phyloP scores from a whole-genome alignment of 139 green algal species.

The Chlamydomonas eustigma region DNA sequence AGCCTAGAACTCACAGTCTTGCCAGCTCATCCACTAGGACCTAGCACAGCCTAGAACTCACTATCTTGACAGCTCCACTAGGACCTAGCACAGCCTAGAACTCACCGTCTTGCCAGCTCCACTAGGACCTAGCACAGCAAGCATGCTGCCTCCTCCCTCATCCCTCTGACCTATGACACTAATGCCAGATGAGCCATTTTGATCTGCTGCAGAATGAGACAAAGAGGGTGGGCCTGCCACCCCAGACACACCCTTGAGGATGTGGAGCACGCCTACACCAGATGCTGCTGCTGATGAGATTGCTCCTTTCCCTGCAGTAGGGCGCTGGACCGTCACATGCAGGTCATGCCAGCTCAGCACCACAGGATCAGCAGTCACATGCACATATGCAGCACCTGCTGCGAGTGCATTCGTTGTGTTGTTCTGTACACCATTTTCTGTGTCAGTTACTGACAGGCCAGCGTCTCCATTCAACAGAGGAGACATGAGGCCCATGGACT shows the following conservation, averaged over 20 bases:
- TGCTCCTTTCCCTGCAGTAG: too few relatives aligned
- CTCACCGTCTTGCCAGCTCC: slow-evolving; percentile 46
- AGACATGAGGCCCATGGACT: neutral
- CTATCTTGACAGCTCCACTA: neutral
- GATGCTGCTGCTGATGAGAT: too few relatives aligned
- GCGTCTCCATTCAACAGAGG: too few relatives aligned
- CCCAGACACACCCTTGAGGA: slow-evolving; percentile 42
- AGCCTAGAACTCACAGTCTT: too few relatives aligned
- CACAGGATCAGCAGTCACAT: neutral
- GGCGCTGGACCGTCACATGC: slow-evolving; percentile 22
- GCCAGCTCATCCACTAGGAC: neutral
- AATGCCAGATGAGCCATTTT: too few relatives aligned
- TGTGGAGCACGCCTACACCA: slow-evolving; percentile 20
- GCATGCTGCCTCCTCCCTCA: slow-evolving; percentile 22
- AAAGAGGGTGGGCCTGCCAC: slow-evolving; percentile 21
- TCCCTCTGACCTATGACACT: too few relatives aligned
- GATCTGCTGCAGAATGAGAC: neutral
- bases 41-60: neutral
- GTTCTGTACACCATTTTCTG: neutral
- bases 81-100: neutral
- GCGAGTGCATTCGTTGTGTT: neutral
- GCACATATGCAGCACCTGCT: too few relatives aligned
- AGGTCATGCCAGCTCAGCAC: slow-evolving; percentile 33
- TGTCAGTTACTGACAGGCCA: too few relatives aligned
- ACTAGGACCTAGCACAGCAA: slow-evolving; percentile 51